These are phyloP conservation scores for Malassezia vespertilionis DNA, from an alignment of 1,284 basidiomycete genomes.

Conservation along the genomic window DNA sequence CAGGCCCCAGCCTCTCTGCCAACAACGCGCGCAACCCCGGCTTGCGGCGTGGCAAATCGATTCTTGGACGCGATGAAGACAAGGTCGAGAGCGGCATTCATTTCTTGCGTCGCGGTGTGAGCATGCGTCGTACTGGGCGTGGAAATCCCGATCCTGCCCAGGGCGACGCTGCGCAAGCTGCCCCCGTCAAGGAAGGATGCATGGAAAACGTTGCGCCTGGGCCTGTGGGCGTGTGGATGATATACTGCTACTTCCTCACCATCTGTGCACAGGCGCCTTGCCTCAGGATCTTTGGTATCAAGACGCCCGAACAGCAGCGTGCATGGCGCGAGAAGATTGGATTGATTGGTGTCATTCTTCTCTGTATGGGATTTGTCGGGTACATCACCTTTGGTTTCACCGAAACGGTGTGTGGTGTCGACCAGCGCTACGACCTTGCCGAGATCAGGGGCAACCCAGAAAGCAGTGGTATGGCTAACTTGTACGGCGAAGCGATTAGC, in stretches of 20 bases:
- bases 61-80: conserved; percentile 45
- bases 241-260: conserved; percentile 82
- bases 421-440: conserved; percentile 8
- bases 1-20: conserved; percentile 26
- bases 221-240: conserved; percentile 87
- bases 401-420: conserved; percentile 71
- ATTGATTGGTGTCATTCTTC: conserved; percentile 65
- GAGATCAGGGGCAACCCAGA: background rate
- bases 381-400: conserved; percentile 99
- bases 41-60: conserved; percentile 43
- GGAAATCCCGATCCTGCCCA: conserved; percentile 28
- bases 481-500: conserved; percentile 87
- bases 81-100: conserved; percentile 46
- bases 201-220: conserved; percentile 51
- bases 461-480: conserved; percentile 35
- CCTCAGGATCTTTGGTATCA: conserved; percentile 57
- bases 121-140: conserved; percentile 29
- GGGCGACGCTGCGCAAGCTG: conserved; percentile 25
- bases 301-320: conserved; percentile 81
- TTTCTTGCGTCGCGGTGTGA: conserved; percentile 44
- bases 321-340: conserved; percentile 99
- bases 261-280: conserved; percentile 64
- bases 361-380: conserved; percentile 82
- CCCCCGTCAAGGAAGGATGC: conserved; percentile 12
- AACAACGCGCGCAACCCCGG: conserved; percentile 16